Base-by-base conservation (phyloP, 106 monocot genomes). In the Chionographis japonica region DNA sequence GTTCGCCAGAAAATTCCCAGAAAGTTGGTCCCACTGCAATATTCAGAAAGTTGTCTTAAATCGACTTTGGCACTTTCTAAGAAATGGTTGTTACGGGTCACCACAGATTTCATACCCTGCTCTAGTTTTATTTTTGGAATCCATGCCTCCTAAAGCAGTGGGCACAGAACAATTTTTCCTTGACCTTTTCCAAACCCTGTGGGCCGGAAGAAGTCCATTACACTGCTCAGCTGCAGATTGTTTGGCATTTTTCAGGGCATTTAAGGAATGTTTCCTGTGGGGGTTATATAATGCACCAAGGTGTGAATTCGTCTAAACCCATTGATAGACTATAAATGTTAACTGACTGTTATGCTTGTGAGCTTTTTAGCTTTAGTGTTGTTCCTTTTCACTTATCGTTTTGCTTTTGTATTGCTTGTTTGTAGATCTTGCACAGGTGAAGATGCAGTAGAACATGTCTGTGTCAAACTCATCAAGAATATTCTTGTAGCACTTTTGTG, bases 51-150 rank as follows among this genome's bases (percentile, higher is more conserved):
- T 62, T 62, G 64, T 79, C 61, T 46, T 92, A 55, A 61, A 43
- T 69, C 71, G 74, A 4, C 77, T 95, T 14, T 95, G 84, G 84
- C 71, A 78, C 6, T 95, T 92, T 58, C 52, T 95, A 55, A 74
- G 80, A 80, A 89, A 84, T 80, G 92, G 89, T 17, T 95, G 86
- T 61, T 92, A 92, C 69, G 95, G 95, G 42, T 95, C 95, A 68
- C 81, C 82, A 17, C 72, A 74, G 70, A 73, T 85, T 56, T 92
- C 95, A 15, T 95, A 84, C 68, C 88, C 95, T 40, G 77, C 74
- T 65, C 76, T 95, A 56, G 60, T 91, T 71, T 54, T 77, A 51
- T 85, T 95, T 52, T 74, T 95, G 54, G 80, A 89, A 65, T 79
- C 84, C 2, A 51, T 92, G 43, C 95, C 95, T 80, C 57, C 72